phyloP scores from a whole-genome alignment of 345 rosid species.

The Lepidium africanum region DNA sequence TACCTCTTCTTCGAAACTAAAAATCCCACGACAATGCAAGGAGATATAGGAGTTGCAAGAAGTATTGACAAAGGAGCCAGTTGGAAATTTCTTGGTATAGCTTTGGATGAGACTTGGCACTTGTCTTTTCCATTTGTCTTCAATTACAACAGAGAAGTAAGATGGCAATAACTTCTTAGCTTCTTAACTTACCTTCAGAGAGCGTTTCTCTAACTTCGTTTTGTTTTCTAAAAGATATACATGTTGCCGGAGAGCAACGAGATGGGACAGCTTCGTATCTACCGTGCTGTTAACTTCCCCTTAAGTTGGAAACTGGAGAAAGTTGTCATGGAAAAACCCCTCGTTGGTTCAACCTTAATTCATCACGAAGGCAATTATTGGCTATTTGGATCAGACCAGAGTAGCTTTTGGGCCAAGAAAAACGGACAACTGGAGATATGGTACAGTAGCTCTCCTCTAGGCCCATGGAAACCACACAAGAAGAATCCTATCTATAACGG shows the following conservation, averaged over 20 bases:
- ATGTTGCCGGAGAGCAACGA: conserved; percentile 88
- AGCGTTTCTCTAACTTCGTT: neutral
- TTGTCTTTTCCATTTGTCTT: conserved; percentile 89
- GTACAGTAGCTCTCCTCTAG: conserved; percentile 79
- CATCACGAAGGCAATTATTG: conserved; percentile 57
- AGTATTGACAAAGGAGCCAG: conserved; percentile 84
- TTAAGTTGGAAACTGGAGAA: conserved; percentile 69
- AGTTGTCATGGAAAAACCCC: conserved; percentile 61
- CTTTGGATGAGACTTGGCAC: conserved; percentile 94
- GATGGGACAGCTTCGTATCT: conserved; percentile 69
- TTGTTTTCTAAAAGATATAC: conserved; percentile 46
- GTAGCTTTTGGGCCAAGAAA: conserved; percentile 48
- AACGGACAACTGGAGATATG: conserved; percentile 88
- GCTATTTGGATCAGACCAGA: conserved; percentile 89
- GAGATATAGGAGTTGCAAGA: conserved; percentile 87
- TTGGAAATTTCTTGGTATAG: conserved; percentile 86
- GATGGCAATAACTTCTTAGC: conserved; percentile 9
- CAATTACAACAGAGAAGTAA: conserved; percentile 66
- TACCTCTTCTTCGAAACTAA: conserved; percentile 83
- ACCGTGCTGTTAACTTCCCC: conserved; percentile 74
- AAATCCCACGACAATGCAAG: conserved; percentile 74
- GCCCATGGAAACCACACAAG: conserved; percentile 93
- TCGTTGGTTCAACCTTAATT: conserved; percentile 57
- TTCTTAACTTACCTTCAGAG: neutral
- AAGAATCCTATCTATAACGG: conserved; percentile 74